phyloP scores from a whole-genome alignment of 2,329 filamentous ascomycete species.

The Malbranchea cinnamomea region DNA sequence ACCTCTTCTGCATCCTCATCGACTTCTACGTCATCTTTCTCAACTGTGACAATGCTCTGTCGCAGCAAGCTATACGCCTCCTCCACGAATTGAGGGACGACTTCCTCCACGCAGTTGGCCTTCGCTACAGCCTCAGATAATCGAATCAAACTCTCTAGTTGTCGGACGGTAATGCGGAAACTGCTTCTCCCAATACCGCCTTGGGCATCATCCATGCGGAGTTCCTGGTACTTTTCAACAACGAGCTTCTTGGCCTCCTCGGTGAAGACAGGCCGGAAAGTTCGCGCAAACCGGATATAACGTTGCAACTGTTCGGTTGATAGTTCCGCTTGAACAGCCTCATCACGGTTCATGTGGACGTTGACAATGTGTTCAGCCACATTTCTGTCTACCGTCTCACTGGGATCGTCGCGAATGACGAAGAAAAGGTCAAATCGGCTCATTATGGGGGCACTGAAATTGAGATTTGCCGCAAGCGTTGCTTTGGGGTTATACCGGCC shows the following conservation, averaged over 20 bases:
- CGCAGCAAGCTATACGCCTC: slow-evolving; percentile 85
- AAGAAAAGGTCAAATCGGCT: slow-evolving; percentile 98
- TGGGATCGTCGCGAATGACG: slow-evolving; percentile 91
- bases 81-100: slow-evolving; percentile 68
- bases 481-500: slow-evolving; percentile 93
- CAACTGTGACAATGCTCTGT: slow-evolving; percentile 92
- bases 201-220: slow-evolving; percentile 83
- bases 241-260: slow-evolving; percentile 72
- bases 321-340: slow-evolving; percentile 81
- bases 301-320: slow-evolving; percentile 92
- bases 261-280: slow-evolving; percentile 86
- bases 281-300: slow-evolving; percentile 91
- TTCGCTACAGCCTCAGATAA: slow-evolving; percentile 96
- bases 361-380: slow-evolving; percentile 89
- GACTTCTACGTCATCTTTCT: slow-evolving; percentile 93
- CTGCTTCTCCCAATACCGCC: slow-evolving; percentile 88
- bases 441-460: slow-evolving; percentile 99
- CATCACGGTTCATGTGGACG: slow-evolving; percentile 84
- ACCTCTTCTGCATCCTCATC: slow-evolving; percentile 58
- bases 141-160: slow-evolving; percentile 90
- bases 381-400: slow-evolving; percentile 78
- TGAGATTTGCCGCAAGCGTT: slow-evolving; percentile 85
- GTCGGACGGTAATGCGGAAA: slow-evolving; percentile 92
- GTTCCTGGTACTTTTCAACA: slow-evolving; percentile 88
- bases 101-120: slow-evolving; percentile 87